phyloP scores from a whole-genome alignment of 768 basidiomycete species.

The Rhizopogon vinicolor region DNA sequence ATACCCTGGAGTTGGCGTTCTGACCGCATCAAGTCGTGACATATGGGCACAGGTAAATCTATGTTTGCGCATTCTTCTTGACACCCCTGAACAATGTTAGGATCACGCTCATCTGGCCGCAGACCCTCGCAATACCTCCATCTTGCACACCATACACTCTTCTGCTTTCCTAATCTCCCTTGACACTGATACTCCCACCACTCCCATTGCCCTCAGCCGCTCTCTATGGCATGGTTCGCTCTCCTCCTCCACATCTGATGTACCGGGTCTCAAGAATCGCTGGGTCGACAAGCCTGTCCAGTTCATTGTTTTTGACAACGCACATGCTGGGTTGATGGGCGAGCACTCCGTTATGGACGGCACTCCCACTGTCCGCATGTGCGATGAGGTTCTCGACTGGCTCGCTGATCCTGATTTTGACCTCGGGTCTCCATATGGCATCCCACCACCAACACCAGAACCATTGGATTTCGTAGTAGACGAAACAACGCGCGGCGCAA shows the following conservation, averaged over 20 bases:
- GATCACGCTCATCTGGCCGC: constrained; percentile 61
- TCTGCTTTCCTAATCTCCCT: constrained; percentile 83
- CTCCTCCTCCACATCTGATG: constrained; percentile 9
- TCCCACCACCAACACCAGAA: constrained; percentile 28
- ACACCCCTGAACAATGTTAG: constrained; percentile 26
- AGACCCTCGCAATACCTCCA: constrained; percentile 54
- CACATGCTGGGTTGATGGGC: constrained; percentile 81
- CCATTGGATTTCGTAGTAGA: constrained; percentile 53
- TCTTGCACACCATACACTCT: constrained; percentile 74
- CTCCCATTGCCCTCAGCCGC: constrained; percentile 60
- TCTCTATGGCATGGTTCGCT: constrained; percentile 60
- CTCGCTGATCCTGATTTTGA: constrained; percentile 62
- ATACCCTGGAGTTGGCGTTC: constrained; percentile 71
- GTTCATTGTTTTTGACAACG: constrained; percentile 82
- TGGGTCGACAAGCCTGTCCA: constrained; percentile 92
- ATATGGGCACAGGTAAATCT: constrained; percentile 75
- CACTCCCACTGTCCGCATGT: constrained; percentile 72
- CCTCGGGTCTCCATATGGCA: constrained; percentile 35
- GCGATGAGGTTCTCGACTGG: constrained; percentile 61
- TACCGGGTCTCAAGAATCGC: constrained; percentile 60
- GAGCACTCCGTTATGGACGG: constrained; percentile 94
- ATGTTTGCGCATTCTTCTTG: not conserved
- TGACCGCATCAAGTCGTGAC: constrained; percentile 80
- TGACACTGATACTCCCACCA: constrained; percentile 46
- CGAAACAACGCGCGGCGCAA: constrained; percentile 39